Base-by-base conservation (phyloP, 495 filamentous ascomycete genomes). In the Cercophora scortea region DNA sequence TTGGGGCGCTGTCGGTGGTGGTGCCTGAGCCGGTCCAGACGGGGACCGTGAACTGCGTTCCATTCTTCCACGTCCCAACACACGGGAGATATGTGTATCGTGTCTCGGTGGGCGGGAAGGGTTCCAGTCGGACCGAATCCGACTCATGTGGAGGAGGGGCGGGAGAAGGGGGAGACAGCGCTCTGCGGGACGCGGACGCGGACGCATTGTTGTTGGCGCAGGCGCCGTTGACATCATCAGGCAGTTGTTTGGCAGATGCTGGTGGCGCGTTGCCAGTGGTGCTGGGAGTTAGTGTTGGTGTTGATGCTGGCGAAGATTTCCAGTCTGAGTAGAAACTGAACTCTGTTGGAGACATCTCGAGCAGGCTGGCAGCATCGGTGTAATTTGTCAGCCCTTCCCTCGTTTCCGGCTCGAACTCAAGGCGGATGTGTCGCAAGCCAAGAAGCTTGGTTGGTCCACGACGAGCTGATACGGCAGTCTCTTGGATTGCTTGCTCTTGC, bases 391-490 rank as follows among this genome's bases (percentile, higher is more conserved):
- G 16, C 19, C 48, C 44, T 36, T 16, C 39, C 4, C 43, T 32
- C 17, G 7, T 13, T 25, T 45, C 43, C 8, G 42, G 56, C 10
- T 66, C 66, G 35, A 78, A 64, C 45, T 76, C 73, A 9, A 78
- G 58, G 16, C 66, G 51, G n/a, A 78, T 55, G 56, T 71, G 68
- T 41, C 69, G 55, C 13, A 78, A 58, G 2, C 73, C 74, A 1
- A 40, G 38, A 15, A 78, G 50, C 2, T 64, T 56, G 2, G 61
- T 54, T 8, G 64, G 62, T 9, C 59, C 55, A 3, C 60, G 63
- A 12, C 62, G 52, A 17, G 44, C 51, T 12, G 16, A 36, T 4
- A 15, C 54, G 6, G 40, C 35, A 32, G 44, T 34, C 1, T 60
- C 48, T 44, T 58, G 60, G 1, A 76, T 64, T 16, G 57, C 58